Conservation (phyloP, 2,329 filamentous ascomycete genomes). For the Trichoderma aggressivum region DNA sequence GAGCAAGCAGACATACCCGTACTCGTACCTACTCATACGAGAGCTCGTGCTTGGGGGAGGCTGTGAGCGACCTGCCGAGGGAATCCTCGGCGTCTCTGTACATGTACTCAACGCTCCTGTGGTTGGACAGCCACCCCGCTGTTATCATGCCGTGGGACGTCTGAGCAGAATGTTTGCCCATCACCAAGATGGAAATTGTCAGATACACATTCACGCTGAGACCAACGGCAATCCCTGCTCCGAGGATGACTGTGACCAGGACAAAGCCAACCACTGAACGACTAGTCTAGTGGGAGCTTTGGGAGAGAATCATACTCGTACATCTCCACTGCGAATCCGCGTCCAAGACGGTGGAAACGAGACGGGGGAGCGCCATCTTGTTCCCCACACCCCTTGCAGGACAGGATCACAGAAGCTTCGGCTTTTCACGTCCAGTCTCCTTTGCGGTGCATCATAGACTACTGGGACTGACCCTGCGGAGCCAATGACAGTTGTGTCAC, state of each 20-base stretch:
- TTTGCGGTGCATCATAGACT: neutral
- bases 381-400: conserved; percentile 18
- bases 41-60: neutral
- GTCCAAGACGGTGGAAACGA: conserved; percentile 7
- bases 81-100: neutral
- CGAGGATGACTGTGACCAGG: neutral
- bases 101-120: neutral
- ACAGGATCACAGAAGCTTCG: conserved; percentile 13
- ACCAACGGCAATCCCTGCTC: neutral
- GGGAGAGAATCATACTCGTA: neutral
- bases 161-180: neutral
- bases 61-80: neutral
- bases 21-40: too few relatives aligned
- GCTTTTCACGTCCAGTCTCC: conserved; percentile 1
- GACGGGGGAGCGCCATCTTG: neutral
- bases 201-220: neutral
- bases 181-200: neutral
- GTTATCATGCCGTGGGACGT: neutral
- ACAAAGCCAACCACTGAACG: neutral
- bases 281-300: neutral
- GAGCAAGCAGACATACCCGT: neutral
- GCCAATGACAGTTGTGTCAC: neutral
- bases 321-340: conserved; percentile 9
- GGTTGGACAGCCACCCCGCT: neutral
- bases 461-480: neutral